Percentiles rank a stretch among this genome's conserved stretches.
phyloP scores from a whole-genome alignment of 2,329 filamentous ascomycete species.

The Phialophora verrucosa region DNA sequence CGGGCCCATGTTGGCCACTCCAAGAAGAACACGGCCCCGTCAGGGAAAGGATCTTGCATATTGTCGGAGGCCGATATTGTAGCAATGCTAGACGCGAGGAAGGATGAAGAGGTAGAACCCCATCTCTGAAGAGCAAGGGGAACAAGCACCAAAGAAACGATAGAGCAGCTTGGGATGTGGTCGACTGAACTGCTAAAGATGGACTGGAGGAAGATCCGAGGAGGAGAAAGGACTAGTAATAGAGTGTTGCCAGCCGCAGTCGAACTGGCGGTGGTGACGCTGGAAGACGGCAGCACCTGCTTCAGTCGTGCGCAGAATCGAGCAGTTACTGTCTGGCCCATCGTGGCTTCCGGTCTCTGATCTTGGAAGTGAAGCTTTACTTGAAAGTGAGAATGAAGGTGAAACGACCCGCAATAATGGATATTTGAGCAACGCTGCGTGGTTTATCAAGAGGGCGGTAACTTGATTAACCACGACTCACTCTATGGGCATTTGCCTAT shows the following conservation, averaged over 20 bases:
- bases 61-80: constrained; percentile 26
- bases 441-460: neutral
- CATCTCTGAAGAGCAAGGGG: constrained; percentile 34
- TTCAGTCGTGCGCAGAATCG: constrained; percentile 20
- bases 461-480: constrained; percentile 1
- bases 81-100: constrained; percentile 30
- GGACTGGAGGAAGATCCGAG: constrained; percentile 21
- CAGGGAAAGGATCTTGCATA: constrained; percentile 22
- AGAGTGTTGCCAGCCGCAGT: constrained; percentile 7
- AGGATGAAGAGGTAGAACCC: constrained; percentile 31
- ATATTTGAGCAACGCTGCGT: neutral
- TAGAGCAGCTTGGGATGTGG: constrained; percentile 30
- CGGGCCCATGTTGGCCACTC: constrained; percentile 38
- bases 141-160: constrained; percentile 30
- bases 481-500: neutral
- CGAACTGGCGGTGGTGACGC: constrained; percentile 11
- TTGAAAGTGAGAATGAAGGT: constrained; percentile 3
- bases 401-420: neutral
- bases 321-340: constrained; percentile 19
- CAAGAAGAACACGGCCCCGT: constrained; percentile 32
- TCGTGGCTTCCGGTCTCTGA: constrained; percentile 17
- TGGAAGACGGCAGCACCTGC: constrained; percentile 26
- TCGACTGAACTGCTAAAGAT: constrained; percentile 30
- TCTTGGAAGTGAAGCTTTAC: neutral
- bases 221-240: constrained; percentile 4